These are phyloP conservation scores for Bidens hawaiensis DNA, from an alignment of 140 eudicot species.

Conservation along the genomic window DNA sequence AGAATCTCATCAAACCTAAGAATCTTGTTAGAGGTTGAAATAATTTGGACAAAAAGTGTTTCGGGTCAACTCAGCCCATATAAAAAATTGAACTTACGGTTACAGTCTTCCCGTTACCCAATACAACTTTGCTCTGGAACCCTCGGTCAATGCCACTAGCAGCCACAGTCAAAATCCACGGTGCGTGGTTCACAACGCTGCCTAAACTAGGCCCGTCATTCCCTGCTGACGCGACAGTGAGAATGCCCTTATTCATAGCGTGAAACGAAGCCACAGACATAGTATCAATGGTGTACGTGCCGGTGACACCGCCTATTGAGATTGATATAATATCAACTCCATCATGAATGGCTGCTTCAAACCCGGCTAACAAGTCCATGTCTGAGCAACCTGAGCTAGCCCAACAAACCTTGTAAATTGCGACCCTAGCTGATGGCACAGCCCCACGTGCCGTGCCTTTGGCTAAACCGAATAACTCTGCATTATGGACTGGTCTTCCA, in stretches of 20 bases:
- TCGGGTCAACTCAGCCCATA: not conserved
- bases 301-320: slow-evolving; percentile 72
- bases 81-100: slow-evolving; percentile 39
- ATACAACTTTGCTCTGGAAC: slow-evolving; percentile 54
- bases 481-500: slow-evolving; percentile 58
- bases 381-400: slow-evolving; percentile 69
- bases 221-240: slow-evolving; percentile 90
- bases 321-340: slow-evolving; percentile 88
- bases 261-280: slow-evolving; percentile 76
- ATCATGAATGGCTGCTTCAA: slow-evolving; percentile 80
- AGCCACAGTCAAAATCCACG: slow-evolving; percentile 87
- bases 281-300: slow-evolving; percentile 42
- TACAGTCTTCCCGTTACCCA: slow-evolving; percentile 60
- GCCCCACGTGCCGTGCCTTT: slow-evolving; percentile 92
- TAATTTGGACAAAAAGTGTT: not conserved
- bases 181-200: slow-evolving; percentile 66
- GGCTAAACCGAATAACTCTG: slow-evolving; percentile 69
- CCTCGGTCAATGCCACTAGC: slow-evolving; percentile 83
- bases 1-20: too few species aligned
- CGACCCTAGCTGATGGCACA: slow-evolving; percentile 84
- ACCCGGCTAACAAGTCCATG: slow-evolving; percentile 89
- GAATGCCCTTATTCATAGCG: slow-evolving; percentile 72
- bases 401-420: slow-evolving; percentile 97
- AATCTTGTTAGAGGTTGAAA: too few species aligned
- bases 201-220: slow-evolving; percentile 69